Conservation (phyloP, 2,329 filamentous ascomycete genomes). For the Phyllosticta ampelicida region DNA sequence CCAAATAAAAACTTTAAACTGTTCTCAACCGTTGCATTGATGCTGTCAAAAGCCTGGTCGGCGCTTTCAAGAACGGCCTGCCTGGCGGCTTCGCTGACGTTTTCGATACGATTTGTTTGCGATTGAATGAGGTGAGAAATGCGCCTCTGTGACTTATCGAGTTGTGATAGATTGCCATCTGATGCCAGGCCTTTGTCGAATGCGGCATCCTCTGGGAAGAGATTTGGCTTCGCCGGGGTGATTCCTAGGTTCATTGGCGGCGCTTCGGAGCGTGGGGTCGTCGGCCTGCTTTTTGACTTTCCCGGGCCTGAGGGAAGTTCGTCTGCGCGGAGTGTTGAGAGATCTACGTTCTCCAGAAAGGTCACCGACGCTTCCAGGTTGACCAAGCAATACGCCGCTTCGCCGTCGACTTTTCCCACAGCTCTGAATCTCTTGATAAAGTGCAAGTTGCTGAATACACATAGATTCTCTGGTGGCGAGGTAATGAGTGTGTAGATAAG, state of each 20-base stretch:
- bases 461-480: conserved; percentile 71
- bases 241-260: conserved; percentile 31
- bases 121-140: conserved; percentile 80
- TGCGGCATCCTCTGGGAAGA: conserved; percentile 10
- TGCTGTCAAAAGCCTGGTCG: conserved; percentile 84
- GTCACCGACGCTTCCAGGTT: conserved; percentile 91
- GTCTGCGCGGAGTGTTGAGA: conserved; percentile 75
- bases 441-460: conserved; percentile 85
- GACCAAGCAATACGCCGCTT: conserved; percentile 91
- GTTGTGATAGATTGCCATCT: conserved; percentile 17
- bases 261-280: conserved; percentile 29
- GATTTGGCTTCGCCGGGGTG: conserved; percentile 27
- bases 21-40: conserved; percentile 79
- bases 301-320: conserved; percentile 59
- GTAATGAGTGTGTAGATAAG: conserved; percentile 94
- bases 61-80: conserved; percentile 63
- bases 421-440: conserved; percentile 91
- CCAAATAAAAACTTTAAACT: conserved; percentile 92
- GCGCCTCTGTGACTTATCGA: conserved; percentile 55
- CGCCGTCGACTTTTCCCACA: conserved; percentile 76
- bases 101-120: conserved; percentile 69
- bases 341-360: conserved; percentile 89
- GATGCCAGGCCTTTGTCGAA: conserved; percentile 11
- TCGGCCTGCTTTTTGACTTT: conserved; percentile 41
- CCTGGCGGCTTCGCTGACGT: conserved; percentile 69